Percentiles rank a stretch among this genome's conserved stretches.
Evolutionary conservation across 257 asterid species (phyloP).

Genomic region (Petunia axillaris): DNA sequence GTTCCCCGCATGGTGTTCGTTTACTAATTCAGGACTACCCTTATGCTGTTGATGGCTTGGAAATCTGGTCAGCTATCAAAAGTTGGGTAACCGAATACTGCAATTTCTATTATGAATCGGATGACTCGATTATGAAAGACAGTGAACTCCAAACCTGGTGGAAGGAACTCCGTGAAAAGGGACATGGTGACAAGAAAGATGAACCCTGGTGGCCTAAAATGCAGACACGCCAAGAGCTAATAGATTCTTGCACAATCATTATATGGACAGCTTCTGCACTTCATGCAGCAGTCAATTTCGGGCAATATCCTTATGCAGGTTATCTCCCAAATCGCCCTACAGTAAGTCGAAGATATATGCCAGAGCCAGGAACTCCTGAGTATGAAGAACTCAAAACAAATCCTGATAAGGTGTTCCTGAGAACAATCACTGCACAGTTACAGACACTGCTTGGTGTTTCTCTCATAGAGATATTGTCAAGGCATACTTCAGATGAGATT

Average conservation of each 20-base stretch:
- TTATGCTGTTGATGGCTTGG: constrained; percentile 77
- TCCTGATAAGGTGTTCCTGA: constrained; percentile 67
- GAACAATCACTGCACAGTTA: constrained; percentile 60
- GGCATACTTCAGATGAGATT: constrained; percentile 73
- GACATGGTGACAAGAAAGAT: constrained; percentile 70
- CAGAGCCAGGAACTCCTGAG: constrained; percentile 56
- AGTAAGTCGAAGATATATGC: constrained; percentile 66
- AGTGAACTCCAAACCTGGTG: constrained; percentile 76
- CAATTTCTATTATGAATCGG: constrained; percentile 41
- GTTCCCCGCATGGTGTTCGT: constrained; percentile 56
- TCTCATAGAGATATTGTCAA: constrained; percentile 66
- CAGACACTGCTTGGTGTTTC: constrained; percentile 64
- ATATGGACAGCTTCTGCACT: constrained; percentile 86
- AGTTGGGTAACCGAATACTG: constrained; percentile 53
- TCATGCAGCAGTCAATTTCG: constrained; percentile 56
- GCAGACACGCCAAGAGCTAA: constrained; percentile 47
- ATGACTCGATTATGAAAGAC: constrained; percentile 47
- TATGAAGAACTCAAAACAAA: constrained; percentile 57
- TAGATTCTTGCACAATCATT: constrained; percentile 64
- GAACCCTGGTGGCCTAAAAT: constrained; percentile 55
- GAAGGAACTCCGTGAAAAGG: constrained; percentile 64
- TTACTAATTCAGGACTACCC: constrained; percentile 72
- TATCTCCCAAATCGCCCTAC: constrained; percentile 71
- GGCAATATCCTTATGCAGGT: constrained; percentile 54
- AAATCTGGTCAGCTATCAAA: constrained; percentile 78